Conservation (phyloP, 1,139 yeast genomes). For the Pichia sp. region DNA sequence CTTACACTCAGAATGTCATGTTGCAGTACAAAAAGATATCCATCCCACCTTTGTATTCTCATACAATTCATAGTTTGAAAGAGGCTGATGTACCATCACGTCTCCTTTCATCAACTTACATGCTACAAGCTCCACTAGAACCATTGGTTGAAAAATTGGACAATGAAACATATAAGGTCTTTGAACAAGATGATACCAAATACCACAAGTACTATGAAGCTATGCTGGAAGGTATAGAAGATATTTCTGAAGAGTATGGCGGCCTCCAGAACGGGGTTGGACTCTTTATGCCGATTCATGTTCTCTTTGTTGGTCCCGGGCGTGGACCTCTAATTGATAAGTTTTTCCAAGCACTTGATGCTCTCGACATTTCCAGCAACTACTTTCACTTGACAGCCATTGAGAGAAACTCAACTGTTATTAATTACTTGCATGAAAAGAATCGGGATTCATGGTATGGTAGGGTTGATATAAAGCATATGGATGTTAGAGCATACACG, state of each 20-base stretch:
- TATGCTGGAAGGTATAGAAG: constrained; percentile 49
- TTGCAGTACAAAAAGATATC: too few species aligned
- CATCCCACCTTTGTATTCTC: too few species aligned
- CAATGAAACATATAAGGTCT: constrained; percentile 53
- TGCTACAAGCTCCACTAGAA: constrained; percentile 50
- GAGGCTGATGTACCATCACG: too few species aligned
- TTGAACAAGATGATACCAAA: constrained; percentile 64
- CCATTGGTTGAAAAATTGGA: constrained; percentile 57
- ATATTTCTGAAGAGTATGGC: constrained; percentile 15
- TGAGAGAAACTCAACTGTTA: constrained; percentile 68
- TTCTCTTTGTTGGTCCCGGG: constrained; percentile 82
- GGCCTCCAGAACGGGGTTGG: constrained; percentile 29
- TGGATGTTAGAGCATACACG: constrained; percentile 45
- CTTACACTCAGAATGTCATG: too few species aligned
- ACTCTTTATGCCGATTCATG: constrained; percentile 15
- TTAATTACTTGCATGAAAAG: constrained; percentile 36
- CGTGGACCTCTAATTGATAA: constrained; percentile 69
- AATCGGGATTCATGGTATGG: constrained; percentile 40
- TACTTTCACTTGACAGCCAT: constrained; percentile 43
- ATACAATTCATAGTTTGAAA: too few species aligned
- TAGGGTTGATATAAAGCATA: constrained; percentile 41
- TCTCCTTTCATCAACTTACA: constrained; percentile 3
- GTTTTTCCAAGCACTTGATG: constrained; percentile 36
- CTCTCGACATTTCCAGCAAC: constrained; percentile 25
- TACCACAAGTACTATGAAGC: constrained; percentile 66